Base-by-base conservation (phyloP, 805 yeast species). In the Starmerella vitae region DNA sequence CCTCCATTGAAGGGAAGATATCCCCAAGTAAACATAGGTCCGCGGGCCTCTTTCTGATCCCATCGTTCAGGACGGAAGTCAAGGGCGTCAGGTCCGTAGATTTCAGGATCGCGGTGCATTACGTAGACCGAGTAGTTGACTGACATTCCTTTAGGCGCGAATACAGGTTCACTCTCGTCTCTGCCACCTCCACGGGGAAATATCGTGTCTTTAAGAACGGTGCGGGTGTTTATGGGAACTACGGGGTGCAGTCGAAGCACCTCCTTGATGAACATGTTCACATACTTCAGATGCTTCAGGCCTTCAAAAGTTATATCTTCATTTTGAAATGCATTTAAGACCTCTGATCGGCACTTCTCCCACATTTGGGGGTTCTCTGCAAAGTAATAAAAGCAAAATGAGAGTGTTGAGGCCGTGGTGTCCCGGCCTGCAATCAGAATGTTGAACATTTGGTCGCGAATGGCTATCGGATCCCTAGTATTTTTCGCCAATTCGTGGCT, bases 101-200 rank as follows among this genome's bases (percentile, higher is more conserved):
- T 52, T 12, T 46, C 56, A 20, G 50, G 39, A 33, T 54, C 44
- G 49, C 70, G 57, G 39, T 68, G 74, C 22, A 67, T 55, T n/a
- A 63, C 47, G 39, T 58, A 64, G 9, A 62, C 56, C 7, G 51
- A 44, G 49, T 64, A 67, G 33, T 47, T 52, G 13, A 66, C 61
- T 9, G 50, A 48, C 4, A 58, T 54, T 15, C 70, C 70, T 48
- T 65, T 65, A 34, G 56, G 56, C 15, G 67, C 53, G 41, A 62
- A 56, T 6, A 65, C 49, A 6, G 70, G 70, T 30, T 46, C 25
- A 27, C 20, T 35, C 19, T 54, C 54, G 40, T 64, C 63, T 20
- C 48, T 43, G 7, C 68, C 71, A n/a, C 71, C 72, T n/a, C 72
- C 72, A 29, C 58, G 54, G n/a, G 73, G 72, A 38, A 68, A 56